Conservation (phyloP, 345 rosid species). For the Corchorus olitorius region DNA sequence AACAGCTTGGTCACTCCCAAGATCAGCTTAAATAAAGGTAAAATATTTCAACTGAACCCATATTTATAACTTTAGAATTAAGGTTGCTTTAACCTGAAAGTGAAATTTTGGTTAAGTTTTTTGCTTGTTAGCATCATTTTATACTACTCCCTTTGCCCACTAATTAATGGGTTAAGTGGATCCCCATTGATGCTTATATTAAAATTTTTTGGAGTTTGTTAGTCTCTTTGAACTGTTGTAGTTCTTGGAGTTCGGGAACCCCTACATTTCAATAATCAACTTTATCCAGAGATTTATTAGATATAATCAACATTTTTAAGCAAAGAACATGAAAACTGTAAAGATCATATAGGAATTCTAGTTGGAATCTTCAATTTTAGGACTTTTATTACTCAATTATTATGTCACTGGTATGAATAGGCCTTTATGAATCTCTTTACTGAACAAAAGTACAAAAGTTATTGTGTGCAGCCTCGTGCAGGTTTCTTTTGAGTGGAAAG, state of each 20-base stretch:
- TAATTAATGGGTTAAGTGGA: constrained; percentile 23
- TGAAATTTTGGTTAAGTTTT: background rate
- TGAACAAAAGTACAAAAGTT: no score
- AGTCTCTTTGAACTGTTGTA: constrained; percentile 44
- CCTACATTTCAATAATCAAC: constrained; percentile 23
- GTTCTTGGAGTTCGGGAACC: constrained; percentile 53
- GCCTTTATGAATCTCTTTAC: background rate
- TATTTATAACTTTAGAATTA: background rate
- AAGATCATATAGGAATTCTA: background rate
- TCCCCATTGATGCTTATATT: constrained; percentile 38
- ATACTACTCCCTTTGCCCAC: constrained; percentile 23
- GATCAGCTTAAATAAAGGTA: background rate
- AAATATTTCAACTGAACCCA: background rate
- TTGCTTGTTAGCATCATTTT: constrained; percentile 23
- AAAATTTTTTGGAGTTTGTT: constrained; percentile 42
- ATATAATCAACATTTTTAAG: no score
- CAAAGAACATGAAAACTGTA: background rate
- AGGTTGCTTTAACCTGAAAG: background rate
- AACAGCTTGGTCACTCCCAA: background rate
- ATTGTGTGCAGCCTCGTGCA: no score
- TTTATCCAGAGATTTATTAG: background rate
- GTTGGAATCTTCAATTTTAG: background rate
- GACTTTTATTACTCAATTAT: background rate
- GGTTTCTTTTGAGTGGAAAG: no score
- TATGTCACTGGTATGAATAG: background rate